A percentile compares a stretch with the other conserved stretches of the same genome.
Evolutionary conservation across 768 basidiomycete genomes (phyloP).

Genomic region (Leccinum truebloodii): DNA sequence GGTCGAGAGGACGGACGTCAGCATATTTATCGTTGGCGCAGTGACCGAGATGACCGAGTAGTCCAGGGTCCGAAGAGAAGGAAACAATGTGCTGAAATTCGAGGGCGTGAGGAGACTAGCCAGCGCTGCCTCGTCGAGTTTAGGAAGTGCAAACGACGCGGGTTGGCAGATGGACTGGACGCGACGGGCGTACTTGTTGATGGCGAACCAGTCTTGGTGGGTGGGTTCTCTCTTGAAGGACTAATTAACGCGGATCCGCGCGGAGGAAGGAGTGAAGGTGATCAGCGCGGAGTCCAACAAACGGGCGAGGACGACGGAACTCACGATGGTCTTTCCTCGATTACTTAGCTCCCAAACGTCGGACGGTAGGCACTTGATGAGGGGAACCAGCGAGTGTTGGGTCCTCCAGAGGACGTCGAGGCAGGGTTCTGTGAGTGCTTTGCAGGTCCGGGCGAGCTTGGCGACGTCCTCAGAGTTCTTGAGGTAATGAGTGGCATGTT

Average conservation of each 20-base stretch:
- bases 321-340: conserved; percentile 24
- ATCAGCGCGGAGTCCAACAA: background rate
- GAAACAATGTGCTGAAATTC: conserved; percentile 25
- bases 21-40: conserved; percentile 20
- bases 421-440: conserved; percentile 27
- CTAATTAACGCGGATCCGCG: conserved; percentile 7
- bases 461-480: conserved; percentile 27
- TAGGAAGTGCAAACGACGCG: conserved; percentile 20
- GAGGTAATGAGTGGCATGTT: conserved; percentile 20
- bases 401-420: conserved; percentile 34
- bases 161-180: conserved; percentile 27
- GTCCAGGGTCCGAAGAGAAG: conserved; percentile 28
- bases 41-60: conserved; percentile 29
- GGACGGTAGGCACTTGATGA: conserved; percentile 31
- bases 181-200: conserved; percentile 28
- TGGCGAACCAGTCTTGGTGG: conserved; percentile 22
- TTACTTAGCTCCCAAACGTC: conserved; percentile 26
- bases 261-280: background rate
- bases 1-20: conserved; percentile 23
- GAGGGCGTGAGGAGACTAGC: conserved; percentile 20
- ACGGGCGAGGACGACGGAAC: conserved; percentile 2
- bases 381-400: conserved; percentile 31
- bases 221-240: conserved; percentile 23
- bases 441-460: conserved; percentile 32
- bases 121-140: conserved; percentile 28